Evolutionary conservation across 2,329 filamentous ascomycete genomes (phyloP).

Genomic region (Graphium sp.): DNA sequence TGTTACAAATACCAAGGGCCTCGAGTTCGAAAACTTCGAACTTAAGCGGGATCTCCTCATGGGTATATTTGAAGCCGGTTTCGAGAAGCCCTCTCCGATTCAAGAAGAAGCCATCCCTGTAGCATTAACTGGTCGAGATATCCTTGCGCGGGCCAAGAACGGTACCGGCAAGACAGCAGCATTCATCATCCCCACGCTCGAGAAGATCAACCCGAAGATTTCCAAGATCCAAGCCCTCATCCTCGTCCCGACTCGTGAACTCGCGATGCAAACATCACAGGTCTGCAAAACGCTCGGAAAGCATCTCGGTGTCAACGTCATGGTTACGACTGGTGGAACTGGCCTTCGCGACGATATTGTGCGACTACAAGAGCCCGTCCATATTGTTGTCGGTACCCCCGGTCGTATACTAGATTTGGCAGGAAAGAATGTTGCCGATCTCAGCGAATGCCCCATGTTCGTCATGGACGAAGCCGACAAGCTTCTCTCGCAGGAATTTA

Average conservation of each 20-base stretch:
- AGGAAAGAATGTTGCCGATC: conserved; percentile 88
- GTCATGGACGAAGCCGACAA: conserved; percentile 99
- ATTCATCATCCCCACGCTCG: conserved; percentile 87
- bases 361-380: conserved; percentile 81
- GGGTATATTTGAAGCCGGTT: conserved; percentile 98
- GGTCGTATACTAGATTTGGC: conserved; percentile 92
- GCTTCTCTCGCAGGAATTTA: conserved; percentile 90
- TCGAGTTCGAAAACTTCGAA: conserved; percentile 95
- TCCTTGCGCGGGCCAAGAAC: conserved; percentile 93
- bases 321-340: conserved; percentile 97
- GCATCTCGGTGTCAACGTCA: conserved; percentile 92
- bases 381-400: conserved; percentile 94
- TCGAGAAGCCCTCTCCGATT: conserved; percentile 96
- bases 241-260: conserved; percentile 87
- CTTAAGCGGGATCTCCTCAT: conserved; percentile 92
- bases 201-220: conserved; percentile 92
- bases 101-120: conserved; percentile 99
- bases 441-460: conserved; percentile 92
- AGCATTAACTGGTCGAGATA: conserved; percentile 84
- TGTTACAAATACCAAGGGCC: conserved; percentile 93
- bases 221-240: conserved; percentile 94
- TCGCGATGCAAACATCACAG: conserved; percentile 95
- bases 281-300: conserved; percentile 98
- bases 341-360: conserved; percentile 93
- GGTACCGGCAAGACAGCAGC: conserved; percentile 97